Conservation (phyloP, 2,329 filamentous ascomycete genomes). For the Camptophora hylomeconis region DNA sequence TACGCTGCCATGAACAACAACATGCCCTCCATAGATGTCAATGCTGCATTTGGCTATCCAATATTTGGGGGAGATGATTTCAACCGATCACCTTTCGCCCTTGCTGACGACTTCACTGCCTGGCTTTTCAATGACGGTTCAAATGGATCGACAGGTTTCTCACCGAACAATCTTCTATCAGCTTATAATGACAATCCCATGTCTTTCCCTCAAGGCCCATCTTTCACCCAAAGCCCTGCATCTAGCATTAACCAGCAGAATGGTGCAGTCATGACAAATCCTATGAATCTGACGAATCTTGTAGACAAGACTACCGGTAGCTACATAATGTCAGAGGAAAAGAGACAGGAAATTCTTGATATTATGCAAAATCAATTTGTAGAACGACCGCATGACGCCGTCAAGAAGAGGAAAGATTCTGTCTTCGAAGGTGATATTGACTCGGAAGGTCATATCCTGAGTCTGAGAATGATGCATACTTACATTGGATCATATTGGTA, state of each 20-base stretch:
- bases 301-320: constrained; percentile 80
- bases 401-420: constrained; percentile 61
- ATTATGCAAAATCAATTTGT: constrained; percentile 72
- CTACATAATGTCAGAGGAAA: constrained; percentile 71
- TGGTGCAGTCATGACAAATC: constrained; percentile 41
- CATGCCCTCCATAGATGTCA: constrained; percentile 23
- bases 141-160: constrained; percentile 39
- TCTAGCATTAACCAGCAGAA: constrained; percentile 26
- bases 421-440: constrained; percentile 68
- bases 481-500: constrained; percentile 92
- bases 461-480: constrained; percentile 86
- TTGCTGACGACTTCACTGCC: constrained; percentile 76
- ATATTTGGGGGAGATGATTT: constrained; percentile 76
- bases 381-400: constrained; percentile 61
- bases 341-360: constrained; percentile 69
- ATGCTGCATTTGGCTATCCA: constrained; percentile 47
- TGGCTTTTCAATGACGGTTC: constrained; percentile 65
- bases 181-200: constrained; percentile 28
- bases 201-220: constrained; percentile 35
- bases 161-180: constrained; percentile 26
- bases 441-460: constrained; percentile 50
- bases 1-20: constrained; percentile 11
- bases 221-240: constrained; percentile 36
- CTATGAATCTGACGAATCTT: constrained; percentile 81
- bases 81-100: constrained; percentile 75